phyloP scores from a whole-genome alignment of 257 asterid genomes.

The Solanum bulbocastanum region DNA sequence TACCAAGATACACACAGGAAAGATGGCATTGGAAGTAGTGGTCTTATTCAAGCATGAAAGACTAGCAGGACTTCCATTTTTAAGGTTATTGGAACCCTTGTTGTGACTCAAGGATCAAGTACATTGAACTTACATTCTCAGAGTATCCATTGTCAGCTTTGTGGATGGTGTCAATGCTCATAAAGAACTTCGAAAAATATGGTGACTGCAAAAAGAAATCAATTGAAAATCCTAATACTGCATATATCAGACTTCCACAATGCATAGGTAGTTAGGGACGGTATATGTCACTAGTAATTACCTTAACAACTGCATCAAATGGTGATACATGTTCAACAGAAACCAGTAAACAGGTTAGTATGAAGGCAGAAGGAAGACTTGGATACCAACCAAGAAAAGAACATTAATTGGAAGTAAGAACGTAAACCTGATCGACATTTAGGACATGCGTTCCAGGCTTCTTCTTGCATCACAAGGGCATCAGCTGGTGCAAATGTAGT shows the following conservation, averaged over 20 bases:
- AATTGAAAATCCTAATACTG: background rate
- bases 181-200: constrained; percentile 53
- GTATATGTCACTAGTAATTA: constrained; percentile 5
- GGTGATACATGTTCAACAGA: constrained; percentile 11
- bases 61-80: background rate
- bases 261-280: background rate
- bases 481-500: constrained; percentile 6
- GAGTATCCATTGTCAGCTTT: constrained; percentile 28
- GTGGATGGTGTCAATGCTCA: constrained; percentile 6
- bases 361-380: background rate
- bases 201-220: constrained; percentile 49
- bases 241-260: background rate
- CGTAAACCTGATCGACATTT: constrained; percentile 5
- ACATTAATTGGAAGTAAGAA: background rate
- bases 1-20: background rate
- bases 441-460: constrained; percentile 13
- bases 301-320: constrained; percentile 62
- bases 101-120: background rate
- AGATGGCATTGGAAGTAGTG: background rate
- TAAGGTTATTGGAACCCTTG: background rate
- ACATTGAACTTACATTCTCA: constrained; percentile 55
- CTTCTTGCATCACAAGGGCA: constrained; percentile 11
- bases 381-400: background rate
- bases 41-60: background rate
- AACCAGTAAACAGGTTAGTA: constrained; percentile 4